Conservation (phyloP, 495 filamentous ascomycete species). For the Xylaria intraflava region DNA sequence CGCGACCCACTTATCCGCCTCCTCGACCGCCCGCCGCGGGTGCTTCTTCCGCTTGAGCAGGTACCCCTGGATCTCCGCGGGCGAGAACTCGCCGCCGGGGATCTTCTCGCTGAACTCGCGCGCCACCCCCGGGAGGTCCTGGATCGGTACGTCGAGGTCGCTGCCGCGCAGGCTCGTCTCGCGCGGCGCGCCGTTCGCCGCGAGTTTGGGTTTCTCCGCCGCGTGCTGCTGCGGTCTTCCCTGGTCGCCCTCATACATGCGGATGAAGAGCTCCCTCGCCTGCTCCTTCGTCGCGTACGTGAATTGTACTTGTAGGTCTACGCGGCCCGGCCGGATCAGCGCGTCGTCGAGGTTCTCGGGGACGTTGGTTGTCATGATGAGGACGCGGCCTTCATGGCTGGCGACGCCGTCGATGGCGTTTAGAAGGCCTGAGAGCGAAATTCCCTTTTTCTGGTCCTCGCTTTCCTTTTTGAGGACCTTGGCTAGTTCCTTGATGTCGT, state of each 20-base stretch:
- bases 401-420: slow-evolving; percentile 81
- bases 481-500: slow-evolving; percentile 32
- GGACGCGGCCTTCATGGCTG: slow-evolving; percentile 69
- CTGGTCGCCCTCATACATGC: slow-evolving; percentile 57
- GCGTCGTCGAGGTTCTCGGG: slow-evolving; percentile 68
- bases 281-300: slow-evolving; percentile 56
- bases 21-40: slow-evolving; percentile 50
- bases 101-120: slow-evolving; percentile 40
- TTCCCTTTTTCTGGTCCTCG: slow-evolving; percentile 36
- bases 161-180: background rate
- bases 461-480: slow-evolving; percentile 28
- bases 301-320: slow-evolving; percentile 69
- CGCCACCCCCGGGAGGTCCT: slow-evolving; percentile 38
- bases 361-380: slow-evolving; percentile 82
- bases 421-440: slow-evolving; percentile 71
- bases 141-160: slow-evolving; percentile 14
- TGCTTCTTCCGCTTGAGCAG: slow-evolving; percentile 57
- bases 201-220: background rate
- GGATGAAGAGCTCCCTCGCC: slow-evolving; percentile 60
- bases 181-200: background rate
- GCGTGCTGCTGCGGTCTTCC: slow-evolving; percentile 5
- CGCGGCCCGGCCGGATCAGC: slow-evolving; percentile 66
- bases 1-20: slow-evolving; percentile 51
- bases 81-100: slow-evolving; percentile 48
- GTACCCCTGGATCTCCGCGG: slow-evolving; percentile 67